These are phyloP conservation scores for Athelia sp. DNA, from an alignment of 1,284 basidiomycete genomes.

Conservation along the genomic window DNA sequence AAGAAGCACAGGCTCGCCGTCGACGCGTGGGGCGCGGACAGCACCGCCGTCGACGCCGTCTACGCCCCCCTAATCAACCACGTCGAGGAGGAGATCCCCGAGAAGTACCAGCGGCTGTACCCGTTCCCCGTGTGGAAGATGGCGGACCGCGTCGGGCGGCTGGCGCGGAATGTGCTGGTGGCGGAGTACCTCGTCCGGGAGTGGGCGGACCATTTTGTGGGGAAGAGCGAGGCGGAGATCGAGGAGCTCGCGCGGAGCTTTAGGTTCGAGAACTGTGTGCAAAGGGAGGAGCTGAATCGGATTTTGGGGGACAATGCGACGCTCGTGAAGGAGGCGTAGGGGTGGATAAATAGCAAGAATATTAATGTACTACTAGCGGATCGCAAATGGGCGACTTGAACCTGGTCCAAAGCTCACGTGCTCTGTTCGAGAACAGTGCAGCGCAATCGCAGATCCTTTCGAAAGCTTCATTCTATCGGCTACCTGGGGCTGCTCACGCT, in stretches of 20 bases:
- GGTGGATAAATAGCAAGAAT: too few relatives aligned
- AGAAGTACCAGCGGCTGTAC: conserved; percentile 40
- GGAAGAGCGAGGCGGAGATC: conserved; percentile 49
- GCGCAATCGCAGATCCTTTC: too few relatives aligned
- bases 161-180: conserved; percentile 57
- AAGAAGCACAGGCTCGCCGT: conserved; percentile 60
- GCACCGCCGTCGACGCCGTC: conserved; percentile 37
- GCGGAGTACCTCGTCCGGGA: conserved; percentile 58
- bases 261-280: conserved; percentile 46
- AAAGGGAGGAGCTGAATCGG: conserved; percentile 37
- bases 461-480: too few relatives aligned
- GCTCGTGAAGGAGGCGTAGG: neutral
- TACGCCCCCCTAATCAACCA: conserved; percentile 57
- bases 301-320: conserved; percentile 32
- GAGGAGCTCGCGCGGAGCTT: conserved; percentile 50
- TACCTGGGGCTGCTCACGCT: too few relatives aligned
- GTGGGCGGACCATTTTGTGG: conserved; percentile 61
- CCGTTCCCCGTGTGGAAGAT: conserved; percentile 48
- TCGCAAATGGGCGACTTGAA: too few relatives aligned
- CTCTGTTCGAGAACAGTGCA: too few relatives aligned
- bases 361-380: too few relatives aligned
- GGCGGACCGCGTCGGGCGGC: conserved; percentile 35
- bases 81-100: conserved; percentile 40
- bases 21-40: conserved; percentile 64
- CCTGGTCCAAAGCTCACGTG: too few relatives aligned